These are phyloP conservation scores for Pachysolen tannophilus DNA, from an alignment of 805 yeast species.

Conservation along the genomic window DNA sequence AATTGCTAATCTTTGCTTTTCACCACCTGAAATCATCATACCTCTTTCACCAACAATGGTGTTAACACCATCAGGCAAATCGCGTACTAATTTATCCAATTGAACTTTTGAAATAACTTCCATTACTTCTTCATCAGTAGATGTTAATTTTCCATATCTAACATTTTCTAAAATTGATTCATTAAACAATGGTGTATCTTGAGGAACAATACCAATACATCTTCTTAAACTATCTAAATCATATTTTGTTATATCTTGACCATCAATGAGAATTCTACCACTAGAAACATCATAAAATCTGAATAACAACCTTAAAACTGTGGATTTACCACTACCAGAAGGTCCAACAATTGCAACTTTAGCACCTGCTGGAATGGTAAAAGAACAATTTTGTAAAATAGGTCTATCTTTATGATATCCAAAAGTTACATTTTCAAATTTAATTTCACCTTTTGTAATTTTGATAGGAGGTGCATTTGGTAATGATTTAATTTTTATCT, in stretches of 20 bases:
- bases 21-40: slow-evolving; percentile 99
- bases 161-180: slow-evolving; percentile 85
- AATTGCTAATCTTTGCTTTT: slow-evolving; percentile 90
- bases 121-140: slow-evolving; percentile 65
- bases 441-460: slow-evolving; percentile 60
- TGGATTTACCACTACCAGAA: slow-evolving; percentile 92
- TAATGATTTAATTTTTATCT: slow-evolving; percentile 54
- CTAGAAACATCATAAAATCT: slow-evolving; percentile 78
- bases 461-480: slow-evolving; percentile 56
- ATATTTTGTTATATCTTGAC: slow-evolving; percentile 74
- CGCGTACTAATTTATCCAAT: slow-evolving; percentile 50
- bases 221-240: slow-evolving; percentile 67
- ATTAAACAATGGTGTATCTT: slow-evolving; percentile 93
- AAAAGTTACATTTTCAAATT: slow-evolving; percentile 85
- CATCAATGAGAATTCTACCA: slow-evolving; percentile 81
- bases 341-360: slow-evolving; percentile 96
- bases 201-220: slow-evolving; percentile 90
- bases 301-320: slow-evolving; percentile 75
- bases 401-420: slow-evolving; percentile 89
- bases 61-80: slow-evolving; percentile 74
- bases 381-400: slow-evolving; percentile 71
- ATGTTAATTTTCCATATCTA: slow-evolving; percentile 71
- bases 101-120: slow-evolving; percentile 64
- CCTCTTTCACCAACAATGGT: slow-evolving; percentile 96
- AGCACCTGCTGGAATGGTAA: slow-evolving; percentile 82